Conservation (phyloP, 75 land plant species). For the Isoetes taiwanensis region DNA sequence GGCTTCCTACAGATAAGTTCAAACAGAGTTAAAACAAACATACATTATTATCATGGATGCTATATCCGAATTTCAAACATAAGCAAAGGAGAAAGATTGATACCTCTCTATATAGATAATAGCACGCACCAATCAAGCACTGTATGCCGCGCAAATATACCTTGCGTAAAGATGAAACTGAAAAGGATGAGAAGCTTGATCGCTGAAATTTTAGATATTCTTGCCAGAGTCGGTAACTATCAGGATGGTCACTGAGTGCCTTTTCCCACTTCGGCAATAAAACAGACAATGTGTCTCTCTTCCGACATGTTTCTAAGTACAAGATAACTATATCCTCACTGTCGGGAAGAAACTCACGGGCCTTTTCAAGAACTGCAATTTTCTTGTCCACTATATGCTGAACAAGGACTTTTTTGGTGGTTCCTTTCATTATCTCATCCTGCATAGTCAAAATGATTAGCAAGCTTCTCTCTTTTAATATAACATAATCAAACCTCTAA, state of each 20-base stretch:
- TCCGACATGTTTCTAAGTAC: constrained; percentile 58
- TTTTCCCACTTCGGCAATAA: constrained; percentile 66
- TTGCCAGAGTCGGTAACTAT: constrained; percentile 72
- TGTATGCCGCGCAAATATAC: constrained; percentile 67
- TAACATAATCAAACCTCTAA: no score
- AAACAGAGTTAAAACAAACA: not conserved
- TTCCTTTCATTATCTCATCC: constrained; percentile 58
- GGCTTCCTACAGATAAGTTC: no score
- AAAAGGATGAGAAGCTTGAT: constrained; percentile 74
- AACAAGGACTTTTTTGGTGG: constrained; percentile 62
- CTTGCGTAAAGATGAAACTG: constrained; percentile 62
- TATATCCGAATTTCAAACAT: not conserved
- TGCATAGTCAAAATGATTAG: constrained; percentile 10
- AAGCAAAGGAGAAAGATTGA: constrained; percentile 12
- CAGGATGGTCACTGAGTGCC: constrained; percentile 38
- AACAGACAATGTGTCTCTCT: constrained; percentile 37
- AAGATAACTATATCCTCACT: constrained; percentile 61
- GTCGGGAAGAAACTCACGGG: constrained; percentile 71
- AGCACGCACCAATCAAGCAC: constrained; percentile 51
- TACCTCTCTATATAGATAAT: constrained; percentile 46
- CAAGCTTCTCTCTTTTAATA: not conserved
- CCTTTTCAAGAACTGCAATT: constrained; percentile 80
- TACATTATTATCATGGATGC: not conserved
- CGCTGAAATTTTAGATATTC: constrained; percentile 50
- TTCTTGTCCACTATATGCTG: constrained; percentile 89